Conservation (phyloP, 495 filamentous ascomycete genomes). For the Lasiosphaeria miniovina region DNA sequence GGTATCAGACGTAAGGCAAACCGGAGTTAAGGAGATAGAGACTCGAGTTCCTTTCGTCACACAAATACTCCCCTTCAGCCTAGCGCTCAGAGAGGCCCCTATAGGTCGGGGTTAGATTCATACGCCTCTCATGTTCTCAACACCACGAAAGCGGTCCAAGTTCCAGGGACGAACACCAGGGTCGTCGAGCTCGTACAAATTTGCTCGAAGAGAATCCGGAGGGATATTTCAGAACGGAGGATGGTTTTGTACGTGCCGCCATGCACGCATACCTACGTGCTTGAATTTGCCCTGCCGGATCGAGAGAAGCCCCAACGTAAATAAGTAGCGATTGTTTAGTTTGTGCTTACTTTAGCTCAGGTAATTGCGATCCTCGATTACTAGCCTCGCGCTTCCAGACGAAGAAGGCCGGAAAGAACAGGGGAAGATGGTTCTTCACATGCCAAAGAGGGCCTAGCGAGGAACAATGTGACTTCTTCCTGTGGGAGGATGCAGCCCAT, state of each 20-base stretch:
- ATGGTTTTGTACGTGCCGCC: slow-evolving; percentile 33
- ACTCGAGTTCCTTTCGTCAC: too few relatives aligned
- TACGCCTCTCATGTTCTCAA: neutral
- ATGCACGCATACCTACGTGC: neutral
- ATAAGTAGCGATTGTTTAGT: too few relatives aligned
- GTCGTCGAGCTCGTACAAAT: neutral
- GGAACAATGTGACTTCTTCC: slow-evolving; percentile 63
- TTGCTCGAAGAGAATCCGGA: neutral
- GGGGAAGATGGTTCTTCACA: slow-evolving; percentile 65
- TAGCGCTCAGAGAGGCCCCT: too few relatives aligned
- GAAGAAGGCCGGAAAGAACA: slow-evolving; percentile 64
- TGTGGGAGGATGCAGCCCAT: slow-evolving; percentile 64
- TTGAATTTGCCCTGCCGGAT: too few relatives aligned
- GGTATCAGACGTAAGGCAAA: too few relatives aligned
- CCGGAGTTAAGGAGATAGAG: too few relatives aligned
- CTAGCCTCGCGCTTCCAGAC: slow-evolving; percentile 58
- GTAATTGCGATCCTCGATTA: slow-evolving; percentile 61
- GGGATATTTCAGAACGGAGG: slow-evolving; percentile 11
- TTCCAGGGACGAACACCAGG: neutral
- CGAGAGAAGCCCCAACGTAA: too few relatives aligned
- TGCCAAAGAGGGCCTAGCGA: slow-evolving; percentile 52
- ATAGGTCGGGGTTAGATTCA: neutral
- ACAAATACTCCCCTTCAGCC: too few relatives aligned
- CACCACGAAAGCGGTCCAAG: neutral
- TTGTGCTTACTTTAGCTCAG: neutral